Conservation (phyloP, 164 flowering plant genomes). For the Nymphaea colorata region DNA sequence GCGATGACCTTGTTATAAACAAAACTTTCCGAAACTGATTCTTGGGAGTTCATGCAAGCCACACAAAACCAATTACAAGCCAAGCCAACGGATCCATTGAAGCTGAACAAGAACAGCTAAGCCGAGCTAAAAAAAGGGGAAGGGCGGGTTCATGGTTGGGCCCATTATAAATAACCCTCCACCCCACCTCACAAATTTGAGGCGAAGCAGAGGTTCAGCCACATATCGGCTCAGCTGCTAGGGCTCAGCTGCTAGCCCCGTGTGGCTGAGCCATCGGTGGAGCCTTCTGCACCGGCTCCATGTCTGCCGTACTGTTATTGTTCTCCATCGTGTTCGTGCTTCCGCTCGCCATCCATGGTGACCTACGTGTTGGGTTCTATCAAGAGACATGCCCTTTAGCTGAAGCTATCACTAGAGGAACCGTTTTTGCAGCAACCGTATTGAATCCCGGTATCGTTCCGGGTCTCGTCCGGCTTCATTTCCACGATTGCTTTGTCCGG, state of each 20-base stretch:
- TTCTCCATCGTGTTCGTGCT: neutral
- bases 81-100: no score
- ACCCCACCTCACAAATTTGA: neutral
- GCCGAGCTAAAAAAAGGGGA: no score
- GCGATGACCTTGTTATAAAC: no score
- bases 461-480: constrained; percentile 12
- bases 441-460: constrained; percentile 2
- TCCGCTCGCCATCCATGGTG: neutral
- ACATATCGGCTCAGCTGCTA: neutral
- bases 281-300: neutral
- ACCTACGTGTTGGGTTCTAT: constrained; percentile 11
- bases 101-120: no score
- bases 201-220: neutral
- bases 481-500: constrained; percentile 24
- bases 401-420: constrained; percentile 6
- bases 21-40: no score
- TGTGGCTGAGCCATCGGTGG: neutral
- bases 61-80: no score
- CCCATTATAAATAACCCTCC: neutral
- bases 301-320: neutral
- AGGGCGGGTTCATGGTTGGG: no score
- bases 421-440: neutral
- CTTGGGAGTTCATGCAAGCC: no score
- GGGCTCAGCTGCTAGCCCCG: neutral
- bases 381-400: constrained; percentile 10